phyloP scores from a whole-genome alignment of 1,284 basidiomycete genomes.

The Naganishia liquefaciens region DNA sequence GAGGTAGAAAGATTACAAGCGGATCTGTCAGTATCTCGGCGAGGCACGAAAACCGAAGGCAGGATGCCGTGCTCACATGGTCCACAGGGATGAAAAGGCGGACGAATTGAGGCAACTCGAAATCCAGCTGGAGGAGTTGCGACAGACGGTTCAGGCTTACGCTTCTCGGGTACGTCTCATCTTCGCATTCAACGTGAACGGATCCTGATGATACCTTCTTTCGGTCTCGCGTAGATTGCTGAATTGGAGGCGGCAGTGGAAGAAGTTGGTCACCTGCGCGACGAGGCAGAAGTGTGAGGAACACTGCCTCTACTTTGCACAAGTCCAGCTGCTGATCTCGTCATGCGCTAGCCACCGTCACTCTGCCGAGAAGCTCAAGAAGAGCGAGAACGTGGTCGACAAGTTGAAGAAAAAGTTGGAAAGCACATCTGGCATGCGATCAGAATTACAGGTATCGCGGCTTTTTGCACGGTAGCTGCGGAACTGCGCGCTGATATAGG shows the following conservation, averaged over 20 bases:
- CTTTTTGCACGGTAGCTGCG: neutral
- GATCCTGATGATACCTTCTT: neutral
- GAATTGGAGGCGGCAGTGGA: slow-evolving; percentile 35
- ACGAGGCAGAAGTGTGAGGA: slow-evolving; percentile 88
- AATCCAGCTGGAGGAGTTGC: slow-evolving; percentile 11
- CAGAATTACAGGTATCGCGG: slow-evolving; percentile 73
- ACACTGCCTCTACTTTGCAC: neutral
- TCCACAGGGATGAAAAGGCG: slow-evolving; percentile 25
- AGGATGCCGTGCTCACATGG: neutral
- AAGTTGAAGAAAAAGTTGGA: slow-evolving; percentile 99
- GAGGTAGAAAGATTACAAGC: slow-evolving; percentile 17
- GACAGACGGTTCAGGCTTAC: neutral
- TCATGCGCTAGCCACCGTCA: slow-evolving; percentile 68
- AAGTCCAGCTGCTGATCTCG: neutral
- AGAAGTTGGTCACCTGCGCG: slow-evolving; percentile 74
- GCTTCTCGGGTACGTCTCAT: neutral
- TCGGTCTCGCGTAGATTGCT: slow-evolving; percentile 13
- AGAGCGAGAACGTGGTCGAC: slow-evolving; percentile 95
- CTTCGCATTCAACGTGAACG: neutral
- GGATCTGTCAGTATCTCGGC: slow-evolving; percentile 6
- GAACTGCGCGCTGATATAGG: slow-evolving; percentile 38
- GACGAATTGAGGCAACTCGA: slow-evolving; percentile 23
- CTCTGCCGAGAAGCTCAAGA: slow-evolving; percentile 83
- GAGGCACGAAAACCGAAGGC: neutral
- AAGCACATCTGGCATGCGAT: slow-evolving; percentile 82